Base-by-base conservation (phyloP, 2,329 filamentous ascomycete genomes). In the Biscogniauxia marginata region DNA sequence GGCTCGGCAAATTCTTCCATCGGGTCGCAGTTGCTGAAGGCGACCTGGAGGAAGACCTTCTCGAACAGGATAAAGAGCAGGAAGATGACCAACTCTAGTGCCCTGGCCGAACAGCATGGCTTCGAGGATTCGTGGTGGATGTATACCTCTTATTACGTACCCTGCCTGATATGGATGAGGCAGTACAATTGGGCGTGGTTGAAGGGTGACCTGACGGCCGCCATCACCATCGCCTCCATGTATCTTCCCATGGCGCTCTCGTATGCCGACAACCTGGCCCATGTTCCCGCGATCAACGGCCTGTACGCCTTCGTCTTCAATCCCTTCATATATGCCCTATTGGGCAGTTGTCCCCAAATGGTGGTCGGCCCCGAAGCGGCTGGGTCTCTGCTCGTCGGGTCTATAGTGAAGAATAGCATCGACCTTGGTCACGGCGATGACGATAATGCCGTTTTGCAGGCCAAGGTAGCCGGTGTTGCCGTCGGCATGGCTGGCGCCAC, bases 241-340 rank as follows among this genome's bases (percentile, higher is more conserved):
- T 99, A 99, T 73, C 89, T 99, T 39, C 95, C 95, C 51, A 97
- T 99, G 93, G 89, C 92, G 0, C 83, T 99, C 13, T 98, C 95
- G 0, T 88, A 96, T 62, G 92, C 95, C 54, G 86, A 91, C 44
- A 98, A 98, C 69, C 85, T 99, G 45, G 92, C 89, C 5, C 95
- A 98, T 70, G 86, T 97, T 1, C 92, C 93, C 7, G 89, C 95
- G 0, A 93, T 98, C 67, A 93, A 96, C 68, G 95, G 95, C 0
- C 81, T 99, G 3, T 99, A 98, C 75, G 85, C 90, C 16, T 98
- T 97, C 71, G 90, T 96, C 60, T 91, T 98, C 77, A 93, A 93
- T 57, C 95, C 95, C 0, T 76, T 98, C 53, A 80, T 97, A 30
- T 99, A 99, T 73, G 93, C 93, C 1, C 77, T 98, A 9, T 81